phyloP scores from a whole-genome alignment of 2,329 filamentous ascomycete species.

The Fusarium sp. region DNA sequence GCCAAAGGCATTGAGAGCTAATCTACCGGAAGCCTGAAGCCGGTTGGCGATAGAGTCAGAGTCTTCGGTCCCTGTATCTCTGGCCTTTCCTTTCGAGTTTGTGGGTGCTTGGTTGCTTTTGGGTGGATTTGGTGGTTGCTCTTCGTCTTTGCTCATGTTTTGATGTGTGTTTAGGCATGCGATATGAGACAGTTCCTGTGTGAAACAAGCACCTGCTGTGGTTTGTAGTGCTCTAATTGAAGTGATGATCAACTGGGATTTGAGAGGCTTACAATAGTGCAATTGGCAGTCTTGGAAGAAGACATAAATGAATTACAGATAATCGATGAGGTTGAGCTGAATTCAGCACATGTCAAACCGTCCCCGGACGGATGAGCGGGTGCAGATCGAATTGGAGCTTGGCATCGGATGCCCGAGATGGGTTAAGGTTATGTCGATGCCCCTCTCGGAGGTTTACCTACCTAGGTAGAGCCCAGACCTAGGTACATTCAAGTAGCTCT shows the following conservation, averaged over 20 bases:
- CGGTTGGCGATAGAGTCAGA: conserved; percentile 36
- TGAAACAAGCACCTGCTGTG: not conserved
- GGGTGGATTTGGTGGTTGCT: conserved; percentile 1
- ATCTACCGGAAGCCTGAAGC: conserved; percentile 45
- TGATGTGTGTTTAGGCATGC: conserved; percentile 2
- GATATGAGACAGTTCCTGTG: not conserved
- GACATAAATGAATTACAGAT: not conserved
- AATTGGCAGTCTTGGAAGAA: not conserved
- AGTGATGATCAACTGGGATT: not conserved
- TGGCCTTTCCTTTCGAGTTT: conserved; percentile 35
- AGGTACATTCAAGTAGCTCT: conserved; percentile 8
- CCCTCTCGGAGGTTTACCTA: conserved; percentile 6
- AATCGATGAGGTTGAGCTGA: conserved; percentile 12
- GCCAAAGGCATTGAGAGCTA: conserved; percentile 44
- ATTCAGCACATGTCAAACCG: conserved; percentile 38
- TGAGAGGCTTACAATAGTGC: not conserved
- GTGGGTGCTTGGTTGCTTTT: conserved; percentile 3
- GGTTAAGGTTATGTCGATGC: conserved; percentile 21
- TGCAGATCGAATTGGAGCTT: conserved; percentile 38
- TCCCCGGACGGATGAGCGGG: conserved; percentile 40
- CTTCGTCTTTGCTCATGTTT: conserved; percentile 28
- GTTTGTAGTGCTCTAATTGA: not conserved
- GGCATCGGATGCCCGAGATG: conserved; percentile 22
- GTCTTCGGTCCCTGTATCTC: conserved; percentile 29
- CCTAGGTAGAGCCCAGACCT: too few species aligned